These are phyloP conservation scores for Elsinoe necatrix DNA, from an alignment of 2,329 filamentous ascomycete species.

Conservation along the genomic window DNA sequence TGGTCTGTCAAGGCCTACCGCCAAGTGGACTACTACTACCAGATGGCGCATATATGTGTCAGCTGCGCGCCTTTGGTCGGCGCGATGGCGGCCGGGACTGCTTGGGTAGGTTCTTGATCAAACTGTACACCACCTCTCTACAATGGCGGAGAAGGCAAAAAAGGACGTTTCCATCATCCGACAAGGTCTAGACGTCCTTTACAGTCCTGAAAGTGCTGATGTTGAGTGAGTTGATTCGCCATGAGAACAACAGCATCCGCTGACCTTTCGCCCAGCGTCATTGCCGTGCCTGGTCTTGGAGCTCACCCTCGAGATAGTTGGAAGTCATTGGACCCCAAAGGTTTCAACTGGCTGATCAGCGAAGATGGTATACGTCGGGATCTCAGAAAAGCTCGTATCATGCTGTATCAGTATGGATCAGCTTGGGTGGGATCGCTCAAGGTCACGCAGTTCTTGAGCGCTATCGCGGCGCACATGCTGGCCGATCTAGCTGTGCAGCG, in stretches of 20 bases:
- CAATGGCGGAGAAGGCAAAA: not conserved
- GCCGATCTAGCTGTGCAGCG: not conserved
- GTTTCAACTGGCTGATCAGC: not conserved
- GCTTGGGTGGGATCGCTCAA: not conserved
- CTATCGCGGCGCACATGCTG: not conserved
- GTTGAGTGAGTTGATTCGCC: not conserved
- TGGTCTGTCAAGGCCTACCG: no score
- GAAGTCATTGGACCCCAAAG: not conserved
- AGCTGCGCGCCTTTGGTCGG: no score
- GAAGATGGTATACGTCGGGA: not conserved
- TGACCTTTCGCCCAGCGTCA: not conserved
- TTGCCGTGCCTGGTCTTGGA: not conserved
- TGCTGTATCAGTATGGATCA: not conserved
- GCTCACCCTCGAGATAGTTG: not conserved
- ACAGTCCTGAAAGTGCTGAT: not conserved
- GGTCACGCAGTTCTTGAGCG: not conserved
- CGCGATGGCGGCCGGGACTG: no score
- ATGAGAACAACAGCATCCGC: not conserved
- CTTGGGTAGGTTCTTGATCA: no score
- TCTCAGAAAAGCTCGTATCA: not conserved
- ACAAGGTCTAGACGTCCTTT: not conserved
- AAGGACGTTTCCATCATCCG: not conserved
- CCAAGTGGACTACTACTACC: no score
- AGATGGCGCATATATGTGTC: no score
- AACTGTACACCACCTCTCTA: no score